Base-by-base conservation (phyloP, 2,329 filamentous ascomycete species). In the Aspergillus ruber region DNA sequence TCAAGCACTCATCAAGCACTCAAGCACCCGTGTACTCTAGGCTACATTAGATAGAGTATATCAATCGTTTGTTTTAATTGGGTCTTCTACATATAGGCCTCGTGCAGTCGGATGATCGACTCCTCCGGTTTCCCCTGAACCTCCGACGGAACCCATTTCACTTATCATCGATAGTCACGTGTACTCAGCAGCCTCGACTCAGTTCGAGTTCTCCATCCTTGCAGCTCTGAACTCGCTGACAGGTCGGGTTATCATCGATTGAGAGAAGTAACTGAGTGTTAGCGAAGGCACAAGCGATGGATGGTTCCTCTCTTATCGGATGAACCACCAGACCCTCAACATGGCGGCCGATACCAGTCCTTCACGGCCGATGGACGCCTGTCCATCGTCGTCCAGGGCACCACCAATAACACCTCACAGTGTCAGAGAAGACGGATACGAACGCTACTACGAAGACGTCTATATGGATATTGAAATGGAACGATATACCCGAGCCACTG, bases 321-420 rank as follows among this genome's bases (percentile, higher is more conserved):
- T 69, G 65, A 64, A 65, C 52, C 68, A 69, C 44, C 63, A 66
- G 52, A 58, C 66, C 47, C 59, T 66, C 58, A 61, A 50, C 44
- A 65, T 62, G 62, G 56, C 61, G 45, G 59, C 51, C 49, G 47
- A 57, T 59, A 53, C 59, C 52, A 25, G 15, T 39, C 46, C 9
- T 41, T 27, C 29, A 18, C 36, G 13, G 41, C 10, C 7, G 45
- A 41, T n/a, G 20, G 32, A 10, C 13, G 13, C 23, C 23, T 44
- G 42, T 39, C 50, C 49, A 8, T 51, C 48, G 4, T 33, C 43
- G 13, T 45, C 32, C 8, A 44, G 51, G 43, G 15, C 29, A 21
- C 44, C 36, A 6, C 23, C 43, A n/a, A 35, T 42, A 13, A 27
- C 40, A 36, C 17, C 35, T 13, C 15, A 42, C 20, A 21, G 39